Evolutionary conservation across 129 eudicot species (phyloP).

Genomic region (Arctium minus): DNA sequence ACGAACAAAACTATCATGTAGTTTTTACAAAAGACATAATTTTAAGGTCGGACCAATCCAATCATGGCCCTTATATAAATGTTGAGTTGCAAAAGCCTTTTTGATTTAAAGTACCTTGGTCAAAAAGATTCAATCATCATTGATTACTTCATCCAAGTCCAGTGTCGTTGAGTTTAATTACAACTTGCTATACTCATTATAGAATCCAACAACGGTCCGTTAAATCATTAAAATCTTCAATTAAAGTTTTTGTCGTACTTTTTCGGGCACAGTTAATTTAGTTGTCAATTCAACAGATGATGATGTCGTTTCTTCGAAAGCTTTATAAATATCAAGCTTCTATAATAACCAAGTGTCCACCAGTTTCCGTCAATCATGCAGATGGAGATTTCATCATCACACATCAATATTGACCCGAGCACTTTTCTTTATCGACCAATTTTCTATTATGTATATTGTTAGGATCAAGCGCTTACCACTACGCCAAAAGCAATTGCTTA

Average conservation of each 20-base stretch:
- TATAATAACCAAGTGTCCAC: not conserved
- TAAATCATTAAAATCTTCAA: conserved; percentile 19
- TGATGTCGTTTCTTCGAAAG: not conserved
- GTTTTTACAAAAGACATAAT: conserved; percentile 1
- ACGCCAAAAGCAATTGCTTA: too few species aligned
- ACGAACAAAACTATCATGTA: conserved; percentile 8
- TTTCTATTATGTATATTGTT: too few species aligned
- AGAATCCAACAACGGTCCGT: conserved; percentile 32
- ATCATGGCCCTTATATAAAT: conserved; percentile 18
- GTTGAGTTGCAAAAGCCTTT: conserved; percentile 18
- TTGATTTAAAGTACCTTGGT: conserved; percentile 24
- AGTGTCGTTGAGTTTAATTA: conserved; percentile 4
- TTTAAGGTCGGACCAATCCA: not conserved
- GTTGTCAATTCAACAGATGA: not conserved
- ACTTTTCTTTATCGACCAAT: not conserved
- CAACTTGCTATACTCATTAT: conserved; percentile 15
- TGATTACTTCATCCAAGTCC: conserved; percentile 14
- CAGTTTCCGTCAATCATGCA: conserved; percentile 13
- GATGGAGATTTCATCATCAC: not conserved
- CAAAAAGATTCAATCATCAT: conserved; percentile 27
- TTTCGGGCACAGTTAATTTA: conserved; percentile 5
- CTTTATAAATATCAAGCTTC: conserved; percentile 1
- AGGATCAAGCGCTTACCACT: too few species aligned
- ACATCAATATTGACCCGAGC: not conserved
- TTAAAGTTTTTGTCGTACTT: conserved; percentile 23